Evolutionary conservation across 2,329 filamentous ascomycete genomes (phyloP).

Genomic region (Nigrospora osmanthi): DNA sequence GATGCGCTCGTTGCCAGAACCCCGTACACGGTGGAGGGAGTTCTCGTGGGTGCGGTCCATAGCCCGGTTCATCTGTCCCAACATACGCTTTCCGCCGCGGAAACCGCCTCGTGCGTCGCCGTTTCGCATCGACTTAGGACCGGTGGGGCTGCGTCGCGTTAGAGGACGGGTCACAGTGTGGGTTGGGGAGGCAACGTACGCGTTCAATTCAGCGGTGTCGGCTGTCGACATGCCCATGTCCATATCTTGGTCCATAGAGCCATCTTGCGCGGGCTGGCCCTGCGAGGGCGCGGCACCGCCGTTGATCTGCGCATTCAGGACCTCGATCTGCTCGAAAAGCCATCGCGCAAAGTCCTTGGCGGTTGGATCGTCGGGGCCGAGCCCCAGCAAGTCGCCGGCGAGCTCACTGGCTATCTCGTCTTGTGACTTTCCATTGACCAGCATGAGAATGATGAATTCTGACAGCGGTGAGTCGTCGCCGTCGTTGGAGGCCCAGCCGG

Average conservation of each 20-base stretch:
- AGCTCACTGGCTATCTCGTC: slow-evolving; percentile 84
- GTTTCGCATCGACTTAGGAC: slow-evolving; percentile 86
- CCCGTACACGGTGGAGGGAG: slow-evolving; percentile 73
- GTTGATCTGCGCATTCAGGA: slow-evolving; percentile 56
- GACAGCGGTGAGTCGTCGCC: slow-evolving; percentile 74
- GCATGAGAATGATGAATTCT: slow-evolving; percentile 96
- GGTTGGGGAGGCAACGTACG: slow-evolving; percentile 37
- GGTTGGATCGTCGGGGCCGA: slow-evolving; percentile 74
- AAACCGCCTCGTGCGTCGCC: slow-evolving; percentile 40
- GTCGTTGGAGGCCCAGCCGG: slow-evolving; percentile 81
- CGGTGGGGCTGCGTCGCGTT: slow-evolving; percentile 66
- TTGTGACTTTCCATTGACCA: slow-evolving; percentile 89
- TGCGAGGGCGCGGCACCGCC: slow-evolving; percentile 30
- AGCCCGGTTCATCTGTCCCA: slow-evolving; percentile 76
- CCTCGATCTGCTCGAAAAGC: slow-evolving; percentile 83
- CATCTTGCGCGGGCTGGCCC: slow-evolving; percentile 13
- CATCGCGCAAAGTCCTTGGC: slow-evolving; percentile 80
- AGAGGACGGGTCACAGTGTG: slow-evolving; percentile 20
- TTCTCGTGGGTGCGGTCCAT: slow-evolving; percentile 72
- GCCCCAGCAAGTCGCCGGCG: slow-evolving; percentile 74
- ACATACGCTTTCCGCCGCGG: slow-evolving; percentile 66
- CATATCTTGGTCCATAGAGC: slow-evolving; percentile 50
- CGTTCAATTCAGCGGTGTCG: slow-evolving; percentile 42
- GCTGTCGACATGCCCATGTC: slow-evolving; percentile 60
- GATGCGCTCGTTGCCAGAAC: slow-evolving; percentile 69